Evolutionary conservation across 805 yeast genomes (phyloP).

Genomic region (Candida mattraensis): DNA sequence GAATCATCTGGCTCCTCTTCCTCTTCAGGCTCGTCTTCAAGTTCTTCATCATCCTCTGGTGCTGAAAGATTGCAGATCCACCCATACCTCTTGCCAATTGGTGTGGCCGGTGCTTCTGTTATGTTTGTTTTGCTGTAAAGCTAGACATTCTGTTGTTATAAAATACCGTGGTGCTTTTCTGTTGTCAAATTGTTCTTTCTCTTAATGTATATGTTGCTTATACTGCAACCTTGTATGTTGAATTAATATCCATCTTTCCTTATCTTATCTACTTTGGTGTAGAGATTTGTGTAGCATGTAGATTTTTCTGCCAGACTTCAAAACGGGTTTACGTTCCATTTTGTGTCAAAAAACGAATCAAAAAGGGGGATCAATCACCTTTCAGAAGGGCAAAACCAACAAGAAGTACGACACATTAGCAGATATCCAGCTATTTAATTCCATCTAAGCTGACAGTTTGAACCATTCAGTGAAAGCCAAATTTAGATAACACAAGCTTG

Average conservation of each 20-base stretch:
- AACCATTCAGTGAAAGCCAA: too few relatives aligned
- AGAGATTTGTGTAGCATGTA: neutral
- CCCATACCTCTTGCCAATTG: constrained; percentile 20
- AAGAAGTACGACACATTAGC: too few relatives aligned
- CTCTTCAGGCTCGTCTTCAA: constrained; percentile 14
- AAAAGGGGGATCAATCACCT: constrained; percentile 17
- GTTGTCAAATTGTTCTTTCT: too few relatives aligned
- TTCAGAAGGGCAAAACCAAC: too few relatives aligned
- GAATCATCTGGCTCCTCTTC: constrained; percentile 7
- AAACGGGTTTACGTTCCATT: constrained; percentile 1
- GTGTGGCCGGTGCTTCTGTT: constrained; percentile 27
- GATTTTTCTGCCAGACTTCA: constrained; percentile 7
- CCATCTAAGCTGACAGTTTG: too few relatives aligned
- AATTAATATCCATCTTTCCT: neutral
- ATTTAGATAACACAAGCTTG: too few relatives aligned
- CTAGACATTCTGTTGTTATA: neutral
- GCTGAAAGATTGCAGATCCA: constrained; percentile 13
- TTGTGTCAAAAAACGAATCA: constrained; percentile 9
- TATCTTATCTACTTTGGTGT: too few relatives aligned
- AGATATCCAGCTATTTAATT: too few relatives aligned
- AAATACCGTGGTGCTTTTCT: neutral
- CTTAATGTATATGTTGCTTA: too few relatives aligned
- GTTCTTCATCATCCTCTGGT: constrained; percentile 9
- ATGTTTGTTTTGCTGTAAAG: constrained; percentile 26
- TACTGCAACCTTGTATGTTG: neutral